Conservation (phyloP, 208 protist species). For the Leishmania braziliensis region DNA sequence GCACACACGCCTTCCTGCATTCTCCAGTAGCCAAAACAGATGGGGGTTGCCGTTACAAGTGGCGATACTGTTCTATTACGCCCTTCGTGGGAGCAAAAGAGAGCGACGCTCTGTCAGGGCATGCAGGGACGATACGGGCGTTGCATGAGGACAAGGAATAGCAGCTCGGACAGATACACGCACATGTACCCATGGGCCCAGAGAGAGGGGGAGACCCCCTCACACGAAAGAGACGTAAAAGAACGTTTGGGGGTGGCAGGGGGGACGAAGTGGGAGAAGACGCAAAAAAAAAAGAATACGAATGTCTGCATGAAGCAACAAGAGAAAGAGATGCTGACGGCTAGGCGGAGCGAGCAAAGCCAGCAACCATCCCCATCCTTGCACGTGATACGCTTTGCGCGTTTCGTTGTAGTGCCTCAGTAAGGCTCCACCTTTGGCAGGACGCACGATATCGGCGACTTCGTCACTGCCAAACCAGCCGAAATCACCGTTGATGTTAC, state of each 20-base stretch:
- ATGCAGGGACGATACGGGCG: no score
- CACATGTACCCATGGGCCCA: no score
- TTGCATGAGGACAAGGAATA: no score
- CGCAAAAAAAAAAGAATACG: background rate
- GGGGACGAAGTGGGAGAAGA: conserved; percentile 3
- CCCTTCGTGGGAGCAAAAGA: no score
- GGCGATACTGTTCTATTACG: no score
- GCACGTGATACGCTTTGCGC: background rate
- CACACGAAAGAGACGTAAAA: no score
- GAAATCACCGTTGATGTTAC: conserved; percentile 27
- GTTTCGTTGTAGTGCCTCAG: background rate
- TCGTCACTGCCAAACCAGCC: conserved; percentile 16
- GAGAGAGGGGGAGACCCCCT: no score
- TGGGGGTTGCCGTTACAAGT: no score
- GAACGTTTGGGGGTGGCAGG: background rate
- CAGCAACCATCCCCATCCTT: background rate
- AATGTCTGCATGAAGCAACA: background rate
- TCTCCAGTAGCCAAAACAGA: no score
- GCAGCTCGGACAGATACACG: no score
- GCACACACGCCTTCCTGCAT: no score
- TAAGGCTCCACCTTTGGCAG: background rate
- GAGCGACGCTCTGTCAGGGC: no score
- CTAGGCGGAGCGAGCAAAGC: background rate
- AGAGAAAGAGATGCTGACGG: conserved; percentile 16
- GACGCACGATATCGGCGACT: background rate